Evolutionary conservation across 192 early-diverging fungal species (phyloP), one percentile per base, ranked within the genome.

Genomic region (Coemansia sp.): DNA sequence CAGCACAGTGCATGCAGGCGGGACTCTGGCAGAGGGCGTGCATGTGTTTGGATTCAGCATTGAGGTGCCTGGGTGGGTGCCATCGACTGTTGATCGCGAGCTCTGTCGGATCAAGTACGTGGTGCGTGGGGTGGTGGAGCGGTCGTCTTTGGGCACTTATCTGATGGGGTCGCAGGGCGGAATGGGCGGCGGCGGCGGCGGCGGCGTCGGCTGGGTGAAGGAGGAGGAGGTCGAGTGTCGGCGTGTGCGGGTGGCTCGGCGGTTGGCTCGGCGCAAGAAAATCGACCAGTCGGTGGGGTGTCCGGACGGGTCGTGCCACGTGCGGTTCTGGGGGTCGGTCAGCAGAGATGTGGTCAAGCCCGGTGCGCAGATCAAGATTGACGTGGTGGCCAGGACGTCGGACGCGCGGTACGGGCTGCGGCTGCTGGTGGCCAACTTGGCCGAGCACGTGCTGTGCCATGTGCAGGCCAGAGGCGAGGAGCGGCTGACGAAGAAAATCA

Each of bases 211-310:
- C 45, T 68, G 54, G 73, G 15, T 53, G 11, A 65, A 5, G 14
- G 80, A 77, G 72, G 57, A 35, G 18, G 75, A 77, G 62, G 39
- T 83, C 15, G 28, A 22, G 43, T 77, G 75, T 43, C 64, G 51
- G 8, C 68, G 71, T 1, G n/a, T 76, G 35, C 67, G 80, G 1
- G 66, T 38, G 17, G 51, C 72, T 2, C 54, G 54, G 48, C 64
- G 80, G 2, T 58, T 83, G 63, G 80, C 80, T 12, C 57, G 75
- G 17, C 51, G 66, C 4, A 74, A 74, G 69, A 61, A 59, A 1
- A 55, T 83, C 2, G 80, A 83, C 59, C 80, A 83, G 68, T 83
- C 80, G 39, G 80, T 83, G 14, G 80, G 80, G 5, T 83, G 80
- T 38, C 80, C 80, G 5, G 75, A 83, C 64, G 80, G 80, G 35